Conservation (phyloP, 1,284 basidiomycete genomes). For the Ganoderma resinaceum region DNA sequence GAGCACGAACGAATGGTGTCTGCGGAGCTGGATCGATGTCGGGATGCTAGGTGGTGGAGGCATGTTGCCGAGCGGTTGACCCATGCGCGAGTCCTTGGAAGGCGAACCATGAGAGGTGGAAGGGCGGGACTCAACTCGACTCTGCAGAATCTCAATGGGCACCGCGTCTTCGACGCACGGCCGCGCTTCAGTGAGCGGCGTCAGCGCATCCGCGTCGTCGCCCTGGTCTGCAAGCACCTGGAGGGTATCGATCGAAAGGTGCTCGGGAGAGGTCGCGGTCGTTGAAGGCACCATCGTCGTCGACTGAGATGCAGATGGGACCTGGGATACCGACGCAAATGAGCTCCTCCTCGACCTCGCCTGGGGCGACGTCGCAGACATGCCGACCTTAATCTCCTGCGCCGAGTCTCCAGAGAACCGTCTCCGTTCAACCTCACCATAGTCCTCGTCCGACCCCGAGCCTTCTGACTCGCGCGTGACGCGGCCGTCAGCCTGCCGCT, state of each 20-base stretch:
- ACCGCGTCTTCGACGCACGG: conserved; percentile 66
- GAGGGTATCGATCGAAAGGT: conserved; percentile 23
- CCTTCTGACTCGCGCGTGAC: conserved; percentile 15
- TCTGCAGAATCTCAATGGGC: conserved; percentile 70
- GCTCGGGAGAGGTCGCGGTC: conserved; percentile 16
- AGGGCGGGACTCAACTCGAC: conserved; percentile 54
- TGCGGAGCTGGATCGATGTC: conserved; percentile 35
- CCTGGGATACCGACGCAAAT: conserved; percentile 22
- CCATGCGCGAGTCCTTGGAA: conserved; percentile 23
- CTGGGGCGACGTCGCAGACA: conserved; percentile 25
- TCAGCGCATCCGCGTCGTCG: conserved; percentile 36
- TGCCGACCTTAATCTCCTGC: conserved; percentile 23
- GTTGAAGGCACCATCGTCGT: conserved; percentile 7
- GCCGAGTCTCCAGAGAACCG: conserved; percentile 28
- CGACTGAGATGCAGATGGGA: conserved; percentile 7
- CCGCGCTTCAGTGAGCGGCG: conserved; percentile 52
- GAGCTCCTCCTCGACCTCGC: conserved; percentile 25
- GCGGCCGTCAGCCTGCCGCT: conserved; percentile 62
- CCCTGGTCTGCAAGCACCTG: conserved; percentile 17
- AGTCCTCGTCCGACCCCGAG: conserved; percentile 48
- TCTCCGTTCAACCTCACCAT: conserved; percentile 35
- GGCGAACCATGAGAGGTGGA: conserved; percentile 43
- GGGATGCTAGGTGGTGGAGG: conserved; percentile 29
- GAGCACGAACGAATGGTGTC: conserved; percentile 74
- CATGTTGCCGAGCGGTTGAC: conserved; percentile 35